Evolutionary conservation across 2,329 filamentous ascomycete species (phyloP).

Genomic region (Penicillium capsulatum): DNA sequence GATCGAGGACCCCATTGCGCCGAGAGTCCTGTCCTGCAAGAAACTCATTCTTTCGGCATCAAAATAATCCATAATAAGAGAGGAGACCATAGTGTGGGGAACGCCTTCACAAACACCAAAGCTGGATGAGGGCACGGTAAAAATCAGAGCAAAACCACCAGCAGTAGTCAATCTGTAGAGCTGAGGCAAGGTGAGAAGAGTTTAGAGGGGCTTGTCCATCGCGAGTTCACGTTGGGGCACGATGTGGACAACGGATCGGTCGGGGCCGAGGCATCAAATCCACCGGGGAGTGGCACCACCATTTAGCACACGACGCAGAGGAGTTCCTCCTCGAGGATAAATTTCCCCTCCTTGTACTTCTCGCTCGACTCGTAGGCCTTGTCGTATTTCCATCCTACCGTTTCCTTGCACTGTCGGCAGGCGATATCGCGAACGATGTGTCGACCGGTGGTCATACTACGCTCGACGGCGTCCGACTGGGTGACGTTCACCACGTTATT

Average conservation of each 20-base stretch:
- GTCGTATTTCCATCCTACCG: constrained; percentile 98
- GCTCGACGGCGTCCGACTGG: constrained; percentile 75
- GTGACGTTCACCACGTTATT: constrained; percentile 88
- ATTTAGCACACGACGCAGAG: constrained; percentile 68
- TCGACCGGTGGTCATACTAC: constrained; percentile 95
- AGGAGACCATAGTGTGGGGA: constrained; percentile 4
- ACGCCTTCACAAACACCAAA: constrained; percentile 20
- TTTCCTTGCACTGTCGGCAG: constrained; percentile 86
- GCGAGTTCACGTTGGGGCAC: not conserved
- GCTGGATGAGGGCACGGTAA: constrained; percentile 7
- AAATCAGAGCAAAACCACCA: constrained; percentile 1
- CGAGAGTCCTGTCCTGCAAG: constrained; percentile 1
- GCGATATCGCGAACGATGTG: constrained; percentile 91
- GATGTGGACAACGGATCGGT: not conserved
- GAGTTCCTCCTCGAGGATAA: constrained; percentile 88
- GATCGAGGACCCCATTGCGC: too few species aligned
- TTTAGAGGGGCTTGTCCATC: too few species aligned
- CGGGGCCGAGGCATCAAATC: not conserved
- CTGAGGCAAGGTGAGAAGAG: too few species aligned
- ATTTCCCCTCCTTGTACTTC: constrained; percentile 99
- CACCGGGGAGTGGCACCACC: not conserved
- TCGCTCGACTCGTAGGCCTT: constrained; percentile 88
- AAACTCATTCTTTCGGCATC: constrained; percentile 1
- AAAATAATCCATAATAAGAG: not conserved
- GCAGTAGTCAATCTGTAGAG: not conserved